Evolutionary conservation across 306 rosid genomes (phyloP), one percentile per base, ranked within the genome.

Genomic region (Canavalia ensiformis): DNA sequence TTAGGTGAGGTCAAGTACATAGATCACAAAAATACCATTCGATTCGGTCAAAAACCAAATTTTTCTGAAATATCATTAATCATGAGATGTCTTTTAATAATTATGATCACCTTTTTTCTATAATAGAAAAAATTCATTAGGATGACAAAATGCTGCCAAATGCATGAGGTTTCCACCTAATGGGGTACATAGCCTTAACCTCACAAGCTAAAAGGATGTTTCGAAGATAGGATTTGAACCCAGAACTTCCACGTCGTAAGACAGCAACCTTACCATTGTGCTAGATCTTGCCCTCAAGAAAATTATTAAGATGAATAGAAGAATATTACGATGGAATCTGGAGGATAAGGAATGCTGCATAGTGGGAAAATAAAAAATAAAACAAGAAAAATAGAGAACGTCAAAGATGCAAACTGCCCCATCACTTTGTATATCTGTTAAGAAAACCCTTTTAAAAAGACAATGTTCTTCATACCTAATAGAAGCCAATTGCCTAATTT

Each of bases 291-390:
- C 72, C 33, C 51, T 12, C 52, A 8, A 41, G 34, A 68, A 46
- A 28, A 6, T 30, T 55, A 68, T 28, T 68, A 68, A 28, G 55
- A 68, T 46, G 9, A 68, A 46, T 41, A 68, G 42, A 30, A 46
- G 29, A 46, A 18, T 18, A 18, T 18, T 18, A 18, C 25, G 25
- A 18, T 18, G 25, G 25, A 18, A 18, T 29, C 30, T 46, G 41
- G 41, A 29, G 74, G 28, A 46, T 68, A 68, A 6, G 74, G 6
- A 10, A 68, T 64, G 31, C 50, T 64, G 57, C 57, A 28, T 67
- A 44, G 8, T 18, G 25, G 25, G 25, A 18, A 18, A 18, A 18
- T n/a, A 37, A 45, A 44, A 44, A 45, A 42, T 44, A 25, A 67
- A 8, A 45, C 4, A 42, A 34, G 9, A 28, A 63, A 28, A 44